Conservation (phyloP, 2,329 filamentous ascomycete genomes). For the Aquanectria penicillioides region DNA sequence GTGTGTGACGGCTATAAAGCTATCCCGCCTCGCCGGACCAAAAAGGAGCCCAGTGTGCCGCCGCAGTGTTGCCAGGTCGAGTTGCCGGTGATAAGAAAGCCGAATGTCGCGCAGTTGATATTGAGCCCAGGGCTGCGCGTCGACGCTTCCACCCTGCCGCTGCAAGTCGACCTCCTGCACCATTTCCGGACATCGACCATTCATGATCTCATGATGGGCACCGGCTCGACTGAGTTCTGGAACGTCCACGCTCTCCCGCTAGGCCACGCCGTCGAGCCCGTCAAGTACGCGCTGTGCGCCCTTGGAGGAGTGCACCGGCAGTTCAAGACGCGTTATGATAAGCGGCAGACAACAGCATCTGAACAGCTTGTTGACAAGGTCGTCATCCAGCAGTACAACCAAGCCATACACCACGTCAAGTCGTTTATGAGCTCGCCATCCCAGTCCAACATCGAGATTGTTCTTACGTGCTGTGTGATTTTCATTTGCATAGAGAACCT, state of each 20-base stretch:
- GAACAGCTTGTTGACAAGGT: neutral
- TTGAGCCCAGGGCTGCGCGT: neutral
- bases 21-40: neutral
- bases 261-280: neutral
- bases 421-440: neutral
- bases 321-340: constrained; percentile 1
- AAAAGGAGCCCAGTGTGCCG: neutral
- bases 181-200: constrained; percentile 6
- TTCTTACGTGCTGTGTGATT: constrained; percentile 1
- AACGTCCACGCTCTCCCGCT: constrained; percentile 1
- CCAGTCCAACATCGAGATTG: neutral
- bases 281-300: constrained; percentile 11
- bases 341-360: neutral
- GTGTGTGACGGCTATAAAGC: neutral
- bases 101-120: neutral
- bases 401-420: constrained; percentile 5
- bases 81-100: neutral
- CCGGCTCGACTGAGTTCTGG: constrained; percentile 1
- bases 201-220: neutral
- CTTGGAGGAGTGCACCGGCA: neutral
- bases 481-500: constrained; percentile 8
- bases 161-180: neutral
- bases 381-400: constrained; percentile 5
- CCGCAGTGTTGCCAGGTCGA: too few relatives aligned
- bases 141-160: neutral